phyloP scores from a whole-genome alignment of 2,329 filamentous ascomycete genomes.

The Claviceps pazoutovae region DNA sequence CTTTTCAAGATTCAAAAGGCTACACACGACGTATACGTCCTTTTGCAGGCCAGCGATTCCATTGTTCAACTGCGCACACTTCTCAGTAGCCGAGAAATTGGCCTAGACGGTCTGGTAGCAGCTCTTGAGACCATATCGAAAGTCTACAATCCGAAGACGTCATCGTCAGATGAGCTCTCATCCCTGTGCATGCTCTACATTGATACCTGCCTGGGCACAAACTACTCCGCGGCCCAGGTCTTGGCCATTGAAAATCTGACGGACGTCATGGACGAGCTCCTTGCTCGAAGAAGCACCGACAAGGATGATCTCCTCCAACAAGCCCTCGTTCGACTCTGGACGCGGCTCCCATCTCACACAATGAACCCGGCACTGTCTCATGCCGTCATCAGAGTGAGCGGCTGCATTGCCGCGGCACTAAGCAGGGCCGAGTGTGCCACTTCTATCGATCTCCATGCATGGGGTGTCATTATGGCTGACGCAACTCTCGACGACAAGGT shows the following conservation, averaged over 20 bases:
- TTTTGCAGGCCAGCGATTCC: constrained; percentile 11
- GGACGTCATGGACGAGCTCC: constrained; percentile 26
- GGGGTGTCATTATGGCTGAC: constrained; percentile 36
- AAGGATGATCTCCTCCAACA: constrained; percentile 17
- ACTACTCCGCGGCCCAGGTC: constrained; percentile 31
- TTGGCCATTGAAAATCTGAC: constrained; percentile 34
- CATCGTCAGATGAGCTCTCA: constrained; percentile 13
- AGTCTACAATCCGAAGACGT: constrained; percentile 16
- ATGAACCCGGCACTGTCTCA: constrained; percentile 36
- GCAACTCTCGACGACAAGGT: constrained; percentile 36
- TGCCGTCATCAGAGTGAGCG: constrained; percentile 33
- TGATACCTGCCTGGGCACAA: constrained; percentile 23
- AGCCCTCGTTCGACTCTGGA: constrained; percentile 27
- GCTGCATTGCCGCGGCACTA: constrained; percentile 27
- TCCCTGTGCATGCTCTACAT: constrained; percentile 30
- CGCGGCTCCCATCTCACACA: constrained; percentile 19
- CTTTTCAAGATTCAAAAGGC: constrained; percentile 26
- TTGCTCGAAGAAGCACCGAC: constrained; percentile 14
- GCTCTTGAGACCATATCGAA: constrained; percentile 21
- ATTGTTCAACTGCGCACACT: constrained; percentile 13
- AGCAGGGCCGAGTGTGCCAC: constrained; percentile 10
- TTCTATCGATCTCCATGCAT: constrained; percentile 18
- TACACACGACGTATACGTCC: constrained; percentile 23
- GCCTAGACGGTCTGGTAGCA: constrained; percentile 22
- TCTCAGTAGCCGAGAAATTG: constrained; percentile 16